Conservation (phyloP, 192 early-diverging fungal genomes). For the Coemansia sp. region DNA sequence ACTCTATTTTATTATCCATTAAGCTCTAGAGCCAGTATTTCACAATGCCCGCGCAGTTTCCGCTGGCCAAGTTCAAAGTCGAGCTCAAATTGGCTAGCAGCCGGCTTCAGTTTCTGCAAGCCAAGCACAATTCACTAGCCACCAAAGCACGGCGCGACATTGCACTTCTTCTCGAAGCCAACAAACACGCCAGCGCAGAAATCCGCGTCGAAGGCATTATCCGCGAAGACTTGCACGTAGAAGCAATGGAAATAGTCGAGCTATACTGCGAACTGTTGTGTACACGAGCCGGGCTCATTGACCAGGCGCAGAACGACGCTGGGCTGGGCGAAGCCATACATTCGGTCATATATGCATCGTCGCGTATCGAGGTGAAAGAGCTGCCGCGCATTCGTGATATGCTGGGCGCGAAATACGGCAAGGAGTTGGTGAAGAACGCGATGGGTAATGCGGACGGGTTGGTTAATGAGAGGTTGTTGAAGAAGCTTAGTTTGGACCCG, state of each 20-base stretch:
- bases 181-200: slow-evolving; percentile 83
- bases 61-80: slow-evolving; percentile 66
- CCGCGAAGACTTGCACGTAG: slow-evolving; percentile 88
- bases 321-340: slow-evolving; percentile 84
- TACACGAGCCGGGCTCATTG: slow-evolving; percentile 85
- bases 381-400: slow-evolving; percentile 74
- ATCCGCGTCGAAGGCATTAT: slow-evolving; percentile 92
- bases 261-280: slow-evolving; percentile 85
- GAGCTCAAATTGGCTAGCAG: slow-evolving; percentile 86
- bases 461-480: slow-evolving; percentile 74
- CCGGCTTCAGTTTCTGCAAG: slow-evolving; percentile 84
- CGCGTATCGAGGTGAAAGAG: slow-evolving; percentile 83
- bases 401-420: slow-evolving; percentile 78
- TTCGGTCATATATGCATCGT: slow-evolving; percentile 89
- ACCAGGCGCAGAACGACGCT: slow-evolving; percentile 75
- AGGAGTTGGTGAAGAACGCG: slow-evolving; percentile 72
- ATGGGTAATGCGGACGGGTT: slow-evolving; percentile 71
- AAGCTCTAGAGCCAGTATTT: neutral
- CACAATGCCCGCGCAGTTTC: slow-evolving; percentile 7
- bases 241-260: slow-evolving; percentile 92
- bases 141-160: slow-evolving; percentile 80
- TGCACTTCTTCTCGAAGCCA: slow-evolving; percentile 71
- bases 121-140: slow-evolving; percentile 78
- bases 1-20: neutral
- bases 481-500: slow-evolving; percentile 77